These are phyloP conservation scores for Xylaria curta DNA, from an alignment of 495 filamentous ascomycete genomes.

Conservation along the genomic window DNA sequence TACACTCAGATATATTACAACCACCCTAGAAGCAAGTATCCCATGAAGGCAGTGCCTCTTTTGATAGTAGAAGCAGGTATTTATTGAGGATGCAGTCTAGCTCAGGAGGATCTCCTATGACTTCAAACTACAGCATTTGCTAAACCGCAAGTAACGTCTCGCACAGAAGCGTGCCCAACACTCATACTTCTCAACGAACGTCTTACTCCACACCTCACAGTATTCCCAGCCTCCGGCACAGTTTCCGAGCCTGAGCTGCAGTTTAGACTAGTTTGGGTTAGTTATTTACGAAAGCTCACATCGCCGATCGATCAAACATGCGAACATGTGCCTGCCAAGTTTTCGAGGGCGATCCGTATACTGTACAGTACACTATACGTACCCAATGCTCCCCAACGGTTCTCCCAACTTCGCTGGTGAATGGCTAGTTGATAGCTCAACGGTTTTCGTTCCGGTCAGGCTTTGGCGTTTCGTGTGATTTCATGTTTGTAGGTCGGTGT, in stretches of 20 bases:
- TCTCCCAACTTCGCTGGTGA: neutral
- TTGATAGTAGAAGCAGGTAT: neutral
- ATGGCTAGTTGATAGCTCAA: neutral
- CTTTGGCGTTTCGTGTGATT: neutral
- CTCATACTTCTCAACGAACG: neutral
- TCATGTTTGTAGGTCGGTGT: neutral
- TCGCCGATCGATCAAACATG: neutral
- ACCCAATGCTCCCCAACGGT: neutral
- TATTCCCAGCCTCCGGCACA: neutral
- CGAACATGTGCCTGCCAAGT: neutral
- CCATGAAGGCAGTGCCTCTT: neutral
- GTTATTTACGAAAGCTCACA: neutral
- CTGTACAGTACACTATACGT: neutral
- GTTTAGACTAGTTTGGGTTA: neutral
- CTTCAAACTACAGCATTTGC: neutral
- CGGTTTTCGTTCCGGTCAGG: neutral
- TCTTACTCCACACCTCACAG: neutral
- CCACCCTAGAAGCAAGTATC: neutral
- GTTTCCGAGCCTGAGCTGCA: neutral
- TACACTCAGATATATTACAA: neutral
- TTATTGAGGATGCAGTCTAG: neutral
- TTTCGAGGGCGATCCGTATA: neutral
- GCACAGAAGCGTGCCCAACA: too few species aligned
- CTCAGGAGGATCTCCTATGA: neutral
- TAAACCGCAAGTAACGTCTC: neutral